A percentile compares a stretch with the other conserved stretches of the same genome.
These are phyloP conservation scores for Penicillium capsulatum DNA, from an alignment of 2,329 filamentous ascomycete genomes.

Conservation along the genomic window DNA sequence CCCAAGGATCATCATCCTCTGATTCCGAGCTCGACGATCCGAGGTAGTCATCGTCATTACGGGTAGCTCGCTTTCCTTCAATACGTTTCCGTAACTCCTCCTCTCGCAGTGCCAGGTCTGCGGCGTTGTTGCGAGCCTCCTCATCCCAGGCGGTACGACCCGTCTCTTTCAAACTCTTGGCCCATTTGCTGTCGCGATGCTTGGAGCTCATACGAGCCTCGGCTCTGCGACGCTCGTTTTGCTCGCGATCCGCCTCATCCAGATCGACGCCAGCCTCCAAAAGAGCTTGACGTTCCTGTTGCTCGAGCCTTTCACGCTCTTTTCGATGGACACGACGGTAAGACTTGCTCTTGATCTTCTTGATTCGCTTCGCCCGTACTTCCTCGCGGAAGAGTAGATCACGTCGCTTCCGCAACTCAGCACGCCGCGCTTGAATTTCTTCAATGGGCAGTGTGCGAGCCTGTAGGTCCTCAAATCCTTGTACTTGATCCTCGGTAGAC, in stretches of 20 bases:
- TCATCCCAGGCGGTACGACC: constrained; percentile 86
- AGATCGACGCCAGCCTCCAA: constrained; percentile 57
- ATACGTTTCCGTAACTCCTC: constrained; percentile 78
- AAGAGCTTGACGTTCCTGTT: constrained; percentile 55
- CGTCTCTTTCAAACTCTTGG: constrained; percentile 73
- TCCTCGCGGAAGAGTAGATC: constrained; percentile 87
- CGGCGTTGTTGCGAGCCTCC: constrained; percentile 70
- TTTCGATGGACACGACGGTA: constrained; percentile 90
- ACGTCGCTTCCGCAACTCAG: constrained; percentile 71
- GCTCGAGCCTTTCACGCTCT: constrained; percentile 59
- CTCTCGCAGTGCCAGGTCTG: constrained; percentile 75
- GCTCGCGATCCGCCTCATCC: constrained; percentile 62
- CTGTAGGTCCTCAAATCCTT: constrained; percentile 65
- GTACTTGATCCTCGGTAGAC: constrained; percentile 59
- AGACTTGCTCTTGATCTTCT: constrained; percentile 98
- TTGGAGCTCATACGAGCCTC: constrained; percentile 80
- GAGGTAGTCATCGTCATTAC: constrained; percentile 55
- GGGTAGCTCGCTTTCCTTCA: constrained; percentile 64
- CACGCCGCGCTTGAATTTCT: constrained; percentile 67
- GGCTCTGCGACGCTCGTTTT: constrained; percentile 69
- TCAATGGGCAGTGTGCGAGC: constrained; percentile 68
- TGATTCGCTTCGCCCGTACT: constrained; percentile 82
- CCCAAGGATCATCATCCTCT: constrained; percentile 56
- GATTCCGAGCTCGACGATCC: constrained; percentile 58
- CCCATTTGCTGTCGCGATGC: constrained; percentile 88